These are phyloP conservation scores for Jatropha multifida DNA, from an alignment of 441 rosid genomes.

Conservation along the genomic window DNA sequence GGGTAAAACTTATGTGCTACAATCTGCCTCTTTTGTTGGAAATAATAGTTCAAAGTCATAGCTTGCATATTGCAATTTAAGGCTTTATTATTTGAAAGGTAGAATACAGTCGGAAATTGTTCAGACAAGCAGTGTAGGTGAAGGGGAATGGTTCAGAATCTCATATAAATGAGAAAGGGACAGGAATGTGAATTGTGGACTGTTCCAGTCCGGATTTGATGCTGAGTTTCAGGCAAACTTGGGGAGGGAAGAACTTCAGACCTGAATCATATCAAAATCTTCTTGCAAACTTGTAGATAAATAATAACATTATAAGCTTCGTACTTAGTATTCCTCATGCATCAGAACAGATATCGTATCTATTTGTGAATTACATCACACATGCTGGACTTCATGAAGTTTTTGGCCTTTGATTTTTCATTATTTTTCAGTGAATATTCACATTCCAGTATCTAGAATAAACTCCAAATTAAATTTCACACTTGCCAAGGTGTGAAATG, in stretches of 20 bases:
- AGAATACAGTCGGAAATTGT: background rate
- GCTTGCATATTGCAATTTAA: background rate
- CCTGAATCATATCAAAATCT: background rate
- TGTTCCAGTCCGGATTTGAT: background rate
- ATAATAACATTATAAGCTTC: background rate
- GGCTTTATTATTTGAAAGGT: background rate
- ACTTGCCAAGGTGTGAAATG: slow-evolving; percentile 11
- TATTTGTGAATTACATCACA: background rate
- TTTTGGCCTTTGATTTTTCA: slow-evolving; percentile 1
- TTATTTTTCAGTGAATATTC: slow-evolving; percentile 13
- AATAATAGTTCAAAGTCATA: background rate
- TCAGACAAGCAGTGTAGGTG: too few species aligned
- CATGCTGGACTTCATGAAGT: background rate
- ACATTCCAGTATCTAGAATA: background rate
- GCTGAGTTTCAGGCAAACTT: background rate
- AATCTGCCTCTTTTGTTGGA: background rate
- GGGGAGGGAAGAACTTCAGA: background rate
- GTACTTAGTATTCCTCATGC: background rate
- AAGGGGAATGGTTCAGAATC: background rate
- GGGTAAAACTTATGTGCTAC: slow-evolving; percentile 40
- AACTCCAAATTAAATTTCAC: background rate
- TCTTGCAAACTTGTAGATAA: background rate
- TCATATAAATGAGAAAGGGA: background rate
- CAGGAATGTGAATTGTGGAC: background rate
- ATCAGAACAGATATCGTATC: background rate